Base-by-base conservation (phyloP, 1,139 yeast species). In the Suhomyces maxii region DNA sequence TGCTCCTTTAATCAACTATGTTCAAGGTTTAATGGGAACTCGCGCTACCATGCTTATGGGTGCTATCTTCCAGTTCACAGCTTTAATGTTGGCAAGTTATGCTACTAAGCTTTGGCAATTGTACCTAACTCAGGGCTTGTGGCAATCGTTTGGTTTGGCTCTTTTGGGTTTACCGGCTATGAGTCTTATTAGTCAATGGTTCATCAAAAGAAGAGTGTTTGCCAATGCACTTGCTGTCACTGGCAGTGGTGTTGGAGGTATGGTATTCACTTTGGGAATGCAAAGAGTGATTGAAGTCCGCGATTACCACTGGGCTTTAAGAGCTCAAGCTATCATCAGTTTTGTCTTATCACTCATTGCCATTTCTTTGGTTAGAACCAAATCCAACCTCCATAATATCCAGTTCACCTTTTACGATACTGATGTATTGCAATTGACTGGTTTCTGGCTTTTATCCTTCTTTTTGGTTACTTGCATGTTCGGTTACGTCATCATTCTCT, bases 181-280 rank as follows among this genome's bases (percentile, higher is more conserved):
- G 32, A 36, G 44, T 6, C 14, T 48, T 13, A 34, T 45, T 9
- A 33, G 39, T 26, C 39, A 53, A 74, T 83, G 87, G 87, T 83
- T 83, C 56, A 66, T 74, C 35, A 79, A 76, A 37, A 73, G 68
- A 40, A 67, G 81, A 49, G 81, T 85, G 11, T 59, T 79, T 7
- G 85, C 86, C 0, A 73, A 79, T 68, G 88, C 88, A 0, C 59
- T 83, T n/a, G 67, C 78, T 8, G 82, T 82, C 34, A 59, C 77
- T 14, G 89, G 89, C 2, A 71, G 84, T 10, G 89, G 89, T 11
- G 53, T 77, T 9, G 89, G 89, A 13, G 89, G 88, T 33, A 68
- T 82, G 32, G 64, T 78, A 1, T 81, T 79, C 56, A 70, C 82
- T 2, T 64, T 81, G 41, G 70, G 76, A n/a, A 64, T 79, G 37